A percentile compares a stretch with the other conserved stretches of the same genome.
These are phyloP conservation scores for Phoma sp. DNA, from an alignment of 2,329 filamentous ascomycete species.

Conservation along the genomic window DNA sequence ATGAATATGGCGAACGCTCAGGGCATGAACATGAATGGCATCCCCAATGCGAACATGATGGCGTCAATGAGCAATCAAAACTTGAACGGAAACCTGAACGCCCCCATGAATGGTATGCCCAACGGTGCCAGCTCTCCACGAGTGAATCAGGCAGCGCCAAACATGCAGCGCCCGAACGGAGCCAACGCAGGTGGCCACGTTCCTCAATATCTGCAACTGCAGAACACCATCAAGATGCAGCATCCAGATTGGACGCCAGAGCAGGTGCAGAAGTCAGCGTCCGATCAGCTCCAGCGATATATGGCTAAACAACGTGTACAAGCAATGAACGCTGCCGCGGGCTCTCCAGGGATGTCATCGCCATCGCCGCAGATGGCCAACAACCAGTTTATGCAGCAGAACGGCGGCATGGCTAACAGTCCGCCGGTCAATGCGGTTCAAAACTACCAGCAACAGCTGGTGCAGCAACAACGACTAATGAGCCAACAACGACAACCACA, in stretches of 20 bases:
- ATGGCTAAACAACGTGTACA: slow-evolving; percentile 43
- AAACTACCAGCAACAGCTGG: slow-evolving; percentile 46
- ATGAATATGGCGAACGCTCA: slow-evolving; percentile 45
- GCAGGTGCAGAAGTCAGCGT: slow-evolving; percentile 43
- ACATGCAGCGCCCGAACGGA: slow-evolving; percentile 38
- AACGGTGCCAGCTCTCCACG: slow-evolving; percentile 45
- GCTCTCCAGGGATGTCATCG: slow-evolving; percentile 38
- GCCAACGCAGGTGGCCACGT: slow-evolving; percentile 43
- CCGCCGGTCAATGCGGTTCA: slow-evolving; percentile 44
- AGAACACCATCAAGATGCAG: slow-evolving; percentile 41
- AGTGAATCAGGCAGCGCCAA: slow-evolving; percentile 38
- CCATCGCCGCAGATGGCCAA: slow-evolving; percentile 42
- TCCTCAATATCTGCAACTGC: slow-evolving; percentile 42
- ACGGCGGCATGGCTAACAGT: slow-evolving; percentile 37
- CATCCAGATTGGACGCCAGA: slow-evolving; percentile 47
- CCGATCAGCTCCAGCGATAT: slow-evolving; percentile 42
- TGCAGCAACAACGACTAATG: slow-evolving; percentile 48
- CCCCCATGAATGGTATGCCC: slow-evolving; percentile 44
- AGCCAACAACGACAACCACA: slow-evolving; percentile 38
- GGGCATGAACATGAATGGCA: slow-evolving; percentile 42
- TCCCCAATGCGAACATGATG: slow-evolving; percentile 47
- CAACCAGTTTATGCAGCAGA: slow-evolving; percentile 44
- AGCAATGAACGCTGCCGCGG: slow-evolving; percentile 48
- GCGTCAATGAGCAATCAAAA: slow-evolving; percentile 39
- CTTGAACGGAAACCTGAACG: slow-evolving; percentile 44